Conservation (phyloP, 2,329 filamentous ascomycete genomes). For the Phyllosticta capitalensis region DNA sequence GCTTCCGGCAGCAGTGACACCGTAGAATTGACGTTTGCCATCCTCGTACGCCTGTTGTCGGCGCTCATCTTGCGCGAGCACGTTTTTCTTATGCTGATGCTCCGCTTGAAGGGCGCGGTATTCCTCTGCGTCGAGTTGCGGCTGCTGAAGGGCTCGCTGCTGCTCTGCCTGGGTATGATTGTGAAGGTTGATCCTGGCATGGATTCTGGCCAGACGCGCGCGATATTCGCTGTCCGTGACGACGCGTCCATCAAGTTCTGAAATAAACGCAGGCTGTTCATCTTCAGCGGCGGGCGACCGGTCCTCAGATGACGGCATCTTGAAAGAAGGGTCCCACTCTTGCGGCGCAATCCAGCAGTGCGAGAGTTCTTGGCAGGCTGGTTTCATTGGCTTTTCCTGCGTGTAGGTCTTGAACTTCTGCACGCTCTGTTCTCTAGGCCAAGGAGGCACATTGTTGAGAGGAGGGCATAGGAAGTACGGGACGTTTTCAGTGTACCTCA, state of each 20-base stretch:
- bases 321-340: constrained; percentile 14
- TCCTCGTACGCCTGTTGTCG: not conserved
- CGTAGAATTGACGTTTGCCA: not conserved
- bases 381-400: constrained; percentile 15
- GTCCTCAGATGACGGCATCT: not conserved
- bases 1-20: not conserved
- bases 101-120: not conserved
- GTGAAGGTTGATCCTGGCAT: not conserved
- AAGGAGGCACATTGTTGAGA: constrained; percentile 28
- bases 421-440: constrained; percentile 18
- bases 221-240: not conserved
- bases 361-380: constrained; percentile 22
- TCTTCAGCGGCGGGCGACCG: not conserved
- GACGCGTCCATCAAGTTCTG: not conserved
- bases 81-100: not conserved
- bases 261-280: not conserved
- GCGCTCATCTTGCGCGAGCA: not conserved
- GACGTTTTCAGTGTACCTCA: constrained; percentile 29
- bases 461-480: constrained; percentile 33
- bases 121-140: not conserved
- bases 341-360: constrained; percentile 29
- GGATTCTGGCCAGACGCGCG: not conserved
- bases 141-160: not conserved
- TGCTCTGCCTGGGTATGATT: not conserved
- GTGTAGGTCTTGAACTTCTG: constrained; percentile 11